phyloP scores from a whole-genome alignment of 495 filamentous ascomycete genomes.

The Tuber indicum region DNA sequence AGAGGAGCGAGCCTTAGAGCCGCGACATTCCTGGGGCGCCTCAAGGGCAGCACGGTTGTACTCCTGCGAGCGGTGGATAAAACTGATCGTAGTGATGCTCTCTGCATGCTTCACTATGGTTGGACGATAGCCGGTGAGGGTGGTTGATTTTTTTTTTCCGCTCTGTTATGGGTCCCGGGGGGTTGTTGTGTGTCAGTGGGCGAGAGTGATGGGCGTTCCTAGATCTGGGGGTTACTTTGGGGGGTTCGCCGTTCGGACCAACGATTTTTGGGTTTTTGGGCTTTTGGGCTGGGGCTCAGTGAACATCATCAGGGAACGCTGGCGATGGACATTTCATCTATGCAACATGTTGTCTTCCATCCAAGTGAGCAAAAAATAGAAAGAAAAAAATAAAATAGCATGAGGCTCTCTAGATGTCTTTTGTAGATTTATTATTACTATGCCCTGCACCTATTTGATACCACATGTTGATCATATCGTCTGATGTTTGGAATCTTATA shows the following conservation, averaged over 20 bases:
- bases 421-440: background rate
- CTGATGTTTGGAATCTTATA: background rate
- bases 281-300: background rate
- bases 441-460: background rate
- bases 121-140: conserved; percentile 3
- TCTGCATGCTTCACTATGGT: conserved; percentile 22
- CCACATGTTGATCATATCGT: conserved; percentile 1
- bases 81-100: conserved; percentile 23
- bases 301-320: background rate
- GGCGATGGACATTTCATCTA: background rate
- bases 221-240: background rate
- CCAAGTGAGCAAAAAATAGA: background rate
- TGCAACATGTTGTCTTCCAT: background rate
- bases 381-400: background rate
- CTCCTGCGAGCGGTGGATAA: conserved; percentile 19
- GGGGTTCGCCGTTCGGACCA: background rate
- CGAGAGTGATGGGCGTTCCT: background rate
- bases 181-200: conserved; percentile 1
- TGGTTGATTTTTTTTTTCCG: conserved; percentile 3
- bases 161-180: background rate
- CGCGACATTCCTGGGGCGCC: conserved; percentile 6
- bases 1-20: conserved; percentile 1
- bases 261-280: background rate
- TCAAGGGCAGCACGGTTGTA: conserved; percentile 6
- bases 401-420: background rate